Evolutionary conservation across 345 rosid genomes (phyloP).

Genomic region (Boechera retrofracta): DNA sequence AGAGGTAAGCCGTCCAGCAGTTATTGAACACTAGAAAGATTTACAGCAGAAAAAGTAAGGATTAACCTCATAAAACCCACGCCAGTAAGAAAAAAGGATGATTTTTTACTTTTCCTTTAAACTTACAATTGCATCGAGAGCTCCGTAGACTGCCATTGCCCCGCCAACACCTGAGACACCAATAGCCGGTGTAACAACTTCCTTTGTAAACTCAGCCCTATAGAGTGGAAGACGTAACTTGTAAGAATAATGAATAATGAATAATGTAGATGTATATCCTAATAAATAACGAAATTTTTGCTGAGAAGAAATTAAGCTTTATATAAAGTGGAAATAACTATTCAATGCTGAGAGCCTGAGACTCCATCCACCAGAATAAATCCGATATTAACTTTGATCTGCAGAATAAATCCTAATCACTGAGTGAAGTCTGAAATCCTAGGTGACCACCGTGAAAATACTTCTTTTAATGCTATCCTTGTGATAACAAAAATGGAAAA

Average conservation of each 20-base stretch:
- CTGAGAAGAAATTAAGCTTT: not conserved
- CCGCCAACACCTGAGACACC: conserved; percentile 91
- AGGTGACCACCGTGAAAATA: not conserved
- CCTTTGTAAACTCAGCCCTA: conserved; percentile 95
- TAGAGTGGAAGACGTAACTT: conserved; percentile 11
- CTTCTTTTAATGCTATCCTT: conserved; percentile 7
- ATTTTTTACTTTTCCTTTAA: not conserved
- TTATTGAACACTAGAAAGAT: conserved; percentile 68
- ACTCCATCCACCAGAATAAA: not conserved
- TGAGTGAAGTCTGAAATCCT: not conserved
- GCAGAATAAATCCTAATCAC: not conserved
- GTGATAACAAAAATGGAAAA: not conserved
- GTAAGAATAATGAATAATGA: not conserved
- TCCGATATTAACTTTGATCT: not conserved
- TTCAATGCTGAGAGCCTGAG: not conserved
- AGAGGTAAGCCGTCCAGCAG: conserved; percentile 73
- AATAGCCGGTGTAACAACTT: conserved; percentile 75
- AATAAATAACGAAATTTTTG: not conserved
- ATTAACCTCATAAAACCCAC: conserved; percentile 1
- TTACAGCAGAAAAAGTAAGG: conserved; percentile 7
- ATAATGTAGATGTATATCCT: not conserved
- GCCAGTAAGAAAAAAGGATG: not conserved
- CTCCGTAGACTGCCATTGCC: conserved; percentile 93
- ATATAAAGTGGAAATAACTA: not conserved
- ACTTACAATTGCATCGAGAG: conserved; percentile 88